Conservation (phyloP, 495 filamentous ascomycete species). For the Aspergillus taichungensis region DNA sequence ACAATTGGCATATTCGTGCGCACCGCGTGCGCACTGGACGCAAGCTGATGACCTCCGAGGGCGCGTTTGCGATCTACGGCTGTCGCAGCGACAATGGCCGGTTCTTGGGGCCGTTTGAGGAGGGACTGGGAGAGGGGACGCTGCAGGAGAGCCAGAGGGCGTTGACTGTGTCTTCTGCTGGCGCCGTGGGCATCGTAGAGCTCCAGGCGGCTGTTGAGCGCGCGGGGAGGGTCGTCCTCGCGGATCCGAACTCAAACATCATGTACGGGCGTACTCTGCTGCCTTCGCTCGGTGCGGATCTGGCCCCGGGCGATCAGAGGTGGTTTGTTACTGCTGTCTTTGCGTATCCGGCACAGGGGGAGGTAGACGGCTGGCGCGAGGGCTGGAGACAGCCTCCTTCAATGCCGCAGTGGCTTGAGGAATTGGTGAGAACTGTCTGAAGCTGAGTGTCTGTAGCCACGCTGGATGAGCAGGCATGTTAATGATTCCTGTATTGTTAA, state of each 20-base stretch:
- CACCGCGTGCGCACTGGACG: conserved; percentile 52
- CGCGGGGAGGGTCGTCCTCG: conserved; percentile 53
- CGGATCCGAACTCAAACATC: conserved; percentile 71
- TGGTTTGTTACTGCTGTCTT: conserved; percentile 47
- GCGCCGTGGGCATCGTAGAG: conserved; percentile 62
- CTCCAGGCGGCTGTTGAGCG: conserved; percentile 36
- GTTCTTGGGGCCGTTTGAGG: conserved; percentile 44
- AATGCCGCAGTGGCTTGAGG: conserved; percentile 47
- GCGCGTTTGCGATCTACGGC: conserved; percentile 61
- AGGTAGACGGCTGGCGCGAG: conserved; percentile 18
- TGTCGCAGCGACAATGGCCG: conserved; percentile 49
- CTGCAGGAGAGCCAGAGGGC: conserved; percentile 41
- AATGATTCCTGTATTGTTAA: too few species aligned
- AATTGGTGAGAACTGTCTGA: conserved; percentile 24
- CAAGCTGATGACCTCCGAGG: conserved; percentile 59
- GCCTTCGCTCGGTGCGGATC: conserved; percentile 46
- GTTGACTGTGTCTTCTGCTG: conserved; percentile 53
- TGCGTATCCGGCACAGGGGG: conserved; percentile 29
- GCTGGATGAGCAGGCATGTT: not conserved
- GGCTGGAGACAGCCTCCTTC: conserved; percentile 44
- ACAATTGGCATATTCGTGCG: conserved; percentile 61
- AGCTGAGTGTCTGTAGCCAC: not conserved
- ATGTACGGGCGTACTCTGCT: conserved; percentile 61
- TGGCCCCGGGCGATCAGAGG: conserved; percentile 23
- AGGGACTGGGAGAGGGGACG: conserved; percentile 46